Percentiles rank a stretch among this genome's conserved stretches.
Conservation (phyloP, 2,329 filamentous ascomycete genomes). For the Fusarium torreyae region DNA sequence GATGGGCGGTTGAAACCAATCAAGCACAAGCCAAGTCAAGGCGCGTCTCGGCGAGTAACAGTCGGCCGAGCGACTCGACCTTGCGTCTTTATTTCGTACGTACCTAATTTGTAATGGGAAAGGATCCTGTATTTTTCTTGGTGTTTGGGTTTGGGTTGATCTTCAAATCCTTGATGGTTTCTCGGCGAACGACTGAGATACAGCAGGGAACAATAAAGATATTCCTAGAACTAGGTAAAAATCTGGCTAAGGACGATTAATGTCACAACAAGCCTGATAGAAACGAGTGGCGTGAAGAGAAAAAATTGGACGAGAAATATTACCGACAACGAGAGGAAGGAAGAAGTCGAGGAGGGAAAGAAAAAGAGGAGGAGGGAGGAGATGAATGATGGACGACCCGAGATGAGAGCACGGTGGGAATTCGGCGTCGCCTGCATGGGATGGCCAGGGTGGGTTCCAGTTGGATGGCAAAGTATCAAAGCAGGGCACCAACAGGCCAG, state of each 20-base stretch:
- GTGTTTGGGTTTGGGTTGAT: conserved; percentile 33
- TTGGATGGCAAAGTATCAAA: conserved; percentile 35
- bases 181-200: conserved; percentile 46
- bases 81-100: conserved; percentile 33
- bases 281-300: conserved; percentile 60
- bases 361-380: conserved; percentile 47
- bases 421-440: conserved; percentile 41
- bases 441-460: conserved; percentile 30
- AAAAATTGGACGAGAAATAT: conserved; percentile 49
- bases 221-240: conserved; percentile 48
- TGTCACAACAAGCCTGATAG: conserved; percentile 52
- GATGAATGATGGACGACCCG: conserved; percentile 46
- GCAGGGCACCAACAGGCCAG: conserved; percentile 43
- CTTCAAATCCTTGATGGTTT: conserved; percentile 36
- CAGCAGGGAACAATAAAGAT: conserved; percentile 34
- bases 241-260: conserved; percentile 45
- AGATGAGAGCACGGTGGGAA: conserved; percentile 50
- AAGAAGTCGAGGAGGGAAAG: conserved; percentile 45
- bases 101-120: conserved; percentile 45
- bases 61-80: conserved; percentile 34
- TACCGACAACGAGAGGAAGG: conserved; percentile 50
- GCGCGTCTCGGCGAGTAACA: conserved; percentile 41
- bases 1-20: conserved; percentile 31
- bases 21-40: conserved; percentile 44
- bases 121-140: conserved; percentile 38